phyloP scores from a whole-genome alignment of 805 yeast species.

The Candida nitratophila region DNA sequence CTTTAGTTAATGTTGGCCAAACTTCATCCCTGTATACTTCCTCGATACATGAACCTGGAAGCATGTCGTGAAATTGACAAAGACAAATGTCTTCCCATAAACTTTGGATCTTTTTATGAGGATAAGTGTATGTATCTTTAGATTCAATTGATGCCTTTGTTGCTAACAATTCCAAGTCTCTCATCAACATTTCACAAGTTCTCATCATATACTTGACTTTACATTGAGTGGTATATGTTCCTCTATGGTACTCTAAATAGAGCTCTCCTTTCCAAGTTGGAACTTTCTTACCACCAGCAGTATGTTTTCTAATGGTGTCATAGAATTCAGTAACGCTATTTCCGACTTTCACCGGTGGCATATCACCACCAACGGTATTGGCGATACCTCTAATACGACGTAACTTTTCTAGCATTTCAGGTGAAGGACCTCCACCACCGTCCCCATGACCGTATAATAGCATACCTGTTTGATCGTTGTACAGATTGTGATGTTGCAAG shows the following conservation, averaged over 20 bases:
- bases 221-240: conserved; percentile 94
- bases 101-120: conserved; percentile 54
- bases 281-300: conserved; percentile 58
- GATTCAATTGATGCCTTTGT: conserved; percentile 58
- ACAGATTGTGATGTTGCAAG: conserved; percentile 74
- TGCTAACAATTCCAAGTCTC: conserved; percentile 81
- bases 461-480: conserved; percentile 73
- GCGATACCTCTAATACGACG: conserved; percentile 87
- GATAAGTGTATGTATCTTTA: conserved; percentile 56
- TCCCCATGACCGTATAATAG: conserved; percentile 91
- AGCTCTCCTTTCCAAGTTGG: conserved; percentile 93
- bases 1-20: conserved; percentile 61
- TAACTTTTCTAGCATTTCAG: conserved; percentile 87
- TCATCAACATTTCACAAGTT: conserved; percentile 63
- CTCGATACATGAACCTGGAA: conserved; percentile 94
- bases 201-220: conserved; percentile 78
- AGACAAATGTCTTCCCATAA: conserved; percentile 86
- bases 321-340: conserved; percentile 75
- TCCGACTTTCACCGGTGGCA: conserved; percentile 81
- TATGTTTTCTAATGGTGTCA: conserved; percentile 51
- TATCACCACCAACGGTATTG: conserved; percentile 62
- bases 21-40: conserved; percentile 89
- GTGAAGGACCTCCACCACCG: conserved; percentile 98
- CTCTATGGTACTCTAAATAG: conserved; percentile 92
- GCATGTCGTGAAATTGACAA: conserved; percentile 96